These are phyloP conservation scores for Alternaria alternata DNA, from an alignment of 2,329 filamentous ascomycete species.

Conservation along the genomic window DNA sequence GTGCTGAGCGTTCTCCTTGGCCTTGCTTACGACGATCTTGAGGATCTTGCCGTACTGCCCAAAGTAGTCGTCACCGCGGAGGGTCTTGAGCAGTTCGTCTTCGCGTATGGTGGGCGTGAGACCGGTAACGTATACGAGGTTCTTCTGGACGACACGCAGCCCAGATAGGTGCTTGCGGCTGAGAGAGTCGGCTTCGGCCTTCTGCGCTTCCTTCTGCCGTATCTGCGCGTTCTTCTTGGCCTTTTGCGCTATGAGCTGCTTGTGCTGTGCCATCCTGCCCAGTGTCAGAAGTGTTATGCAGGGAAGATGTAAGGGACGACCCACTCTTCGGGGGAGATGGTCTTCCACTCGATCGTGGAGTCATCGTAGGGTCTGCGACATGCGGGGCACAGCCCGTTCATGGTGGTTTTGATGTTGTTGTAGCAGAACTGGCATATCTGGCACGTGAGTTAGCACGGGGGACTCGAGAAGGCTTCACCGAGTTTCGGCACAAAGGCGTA, in stretches of 20 bases:
- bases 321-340: conserved; percentile 93
- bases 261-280: conserved; percentile 74
- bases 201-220: conserved; percentile 93
- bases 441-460: conserved; percentile 33
- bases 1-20: conserved; percentile 74
- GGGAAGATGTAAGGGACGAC: conserved; percentile 56
- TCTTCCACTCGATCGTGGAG: conserved; percentile 95
- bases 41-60: conserved; percentile 98
- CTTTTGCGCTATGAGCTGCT: conserved; percentile 78
- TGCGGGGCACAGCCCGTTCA: conserved; percentile 97
- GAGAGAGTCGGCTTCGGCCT: conserved; percentile 93
- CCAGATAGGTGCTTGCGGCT: conserved; percentile 96
- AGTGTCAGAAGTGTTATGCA: conserved; percentile 30
- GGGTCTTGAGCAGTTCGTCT: conserved; percentile 87
- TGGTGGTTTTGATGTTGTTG: conserved; percentile 98
- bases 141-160: conserved; percentile 96
- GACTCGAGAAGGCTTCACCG: conserved; percentile 18
- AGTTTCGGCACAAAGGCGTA: conserved; percentile 57
- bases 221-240: conserved; percentile 91
- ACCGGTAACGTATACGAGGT: conserved; percentile 96
- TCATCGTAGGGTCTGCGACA: conserved; percentile 96
- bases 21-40: conserved; percentile 98
- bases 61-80: conserved; percentile 92
- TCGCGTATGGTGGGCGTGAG: conserved; percentile 91
- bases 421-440: conserved; percentile 99